Evolutionary conservation across 441 rosid species (phyloP).

Genomic region (Euphorbia schlechtendalii): DNA sequence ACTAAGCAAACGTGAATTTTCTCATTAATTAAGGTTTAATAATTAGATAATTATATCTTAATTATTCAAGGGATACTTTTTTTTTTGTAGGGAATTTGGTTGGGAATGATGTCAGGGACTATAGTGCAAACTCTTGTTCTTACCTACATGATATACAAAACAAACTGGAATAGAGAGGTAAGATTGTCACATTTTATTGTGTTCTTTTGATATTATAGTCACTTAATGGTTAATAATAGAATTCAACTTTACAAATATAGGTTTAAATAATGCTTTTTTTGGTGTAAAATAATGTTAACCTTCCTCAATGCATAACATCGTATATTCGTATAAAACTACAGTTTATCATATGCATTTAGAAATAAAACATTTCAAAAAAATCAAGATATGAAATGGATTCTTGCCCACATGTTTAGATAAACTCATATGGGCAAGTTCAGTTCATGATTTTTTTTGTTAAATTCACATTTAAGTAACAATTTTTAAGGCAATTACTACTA

Average conservation of each 20-base stretch:
- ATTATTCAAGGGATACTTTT: not conserved
- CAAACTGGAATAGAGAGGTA: slow-evolving; percentile 57
- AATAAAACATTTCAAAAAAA: too few relatives aligned
- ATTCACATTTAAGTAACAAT: too few relatives aligned
- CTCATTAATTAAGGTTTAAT: not conserved
- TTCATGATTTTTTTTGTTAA: too few relatives aligned
- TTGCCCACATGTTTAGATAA: too few relatives aligned
- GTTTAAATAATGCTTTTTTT: not conserved
- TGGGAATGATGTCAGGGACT: slow-evolving; percentile 46
- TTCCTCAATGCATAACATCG: too few relatives aligned
- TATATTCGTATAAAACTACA: too few relatives aligned
- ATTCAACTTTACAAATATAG: not conserved
- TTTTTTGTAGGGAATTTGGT: slow-evolving; percentile 45
- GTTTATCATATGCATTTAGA: too few relatives aligned
- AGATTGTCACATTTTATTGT: not conserved
- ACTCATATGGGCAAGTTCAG: too few relatives aligned
- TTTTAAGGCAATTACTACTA: too few relatives aligned
- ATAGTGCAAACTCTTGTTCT: slow-evolving; percentile 35
- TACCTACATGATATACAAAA: slow-evolving; percentile 29
- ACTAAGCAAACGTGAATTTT: not conserved
- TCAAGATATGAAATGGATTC: too few relatives aligned
- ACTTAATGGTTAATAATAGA: not conserved
- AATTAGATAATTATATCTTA: not conserved
- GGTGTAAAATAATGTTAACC: too few relatives aligned
- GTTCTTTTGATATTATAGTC: not conserved